phyloP scores from a whole-genome alignment of 2,329 filamentous ascomycete species.

The Pseudocercospora pini-densiflorae region DNA sequence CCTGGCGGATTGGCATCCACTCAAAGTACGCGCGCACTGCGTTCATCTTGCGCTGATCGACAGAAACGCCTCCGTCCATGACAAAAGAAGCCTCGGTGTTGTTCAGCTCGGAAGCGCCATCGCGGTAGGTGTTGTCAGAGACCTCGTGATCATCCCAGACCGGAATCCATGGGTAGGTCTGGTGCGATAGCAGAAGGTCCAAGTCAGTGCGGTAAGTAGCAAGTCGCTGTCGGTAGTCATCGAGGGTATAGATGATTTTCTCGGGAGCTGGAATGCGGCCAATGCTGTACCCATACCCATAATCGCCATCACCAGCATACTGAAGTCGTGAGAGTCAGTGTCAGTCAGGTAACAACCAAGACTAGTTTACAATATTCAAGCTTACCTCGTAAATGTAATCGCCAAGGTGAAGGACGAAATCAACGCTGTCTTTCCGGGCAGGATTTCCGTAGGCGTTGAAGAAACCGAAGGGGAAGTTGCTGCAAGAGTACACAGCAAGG shows the following conservation, averaged over 20 bases:
- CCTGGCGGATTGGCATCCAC: constrained; percentile 60
- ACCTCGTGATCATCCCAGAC: constrained; percentile 68
- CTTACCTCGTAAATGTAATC: constrained; percentile 67
- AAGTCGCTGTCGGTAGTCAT: constrained; percentile 64
- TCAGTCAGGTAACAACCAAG: not conserved
- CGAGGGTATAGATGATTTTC: constrained; percentile 56
- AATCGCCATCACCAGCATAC: constrained; percentile 48
- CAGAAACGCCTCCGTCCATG: constrained; percentile 60
- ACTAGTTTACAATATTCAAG: not conserved
- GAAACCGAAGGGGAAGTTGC: constrained; percentile 60
- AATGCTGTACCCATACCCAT: constrained; percentile 55
- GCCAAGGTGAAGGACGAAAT: constrained; percentile 53
- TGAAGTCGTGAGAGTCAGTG: constrained; percentile 43
- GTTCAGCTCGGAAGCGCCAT: constrained; percentile 64
- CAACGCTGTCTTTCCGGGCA: constrained; percentile 50
- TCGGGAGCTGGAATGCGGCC: constrained; percentile 60
- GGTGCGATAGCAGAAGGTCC: constrained; percentile 62
- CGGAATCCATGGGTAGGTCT: constrained; percentile 65
- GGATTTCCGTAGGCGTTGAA: constrained; percentile 46
- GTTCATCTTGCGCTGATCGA: constrained; percentile 76
- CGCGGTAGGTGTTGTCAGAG: constrained; percentile 68
- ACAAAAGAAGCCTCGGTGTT: constrained; percentile 71
- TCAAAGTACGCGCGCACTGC: constrained; percentile 73
- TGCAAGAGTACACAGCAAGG: constrained; percentile 73
- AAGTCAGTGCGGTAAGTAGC: constrained; percentile 66